Percentiles rank a stretch among this genome's conserved stretches.
These are phyloP conservation scores for Lizonia empirigonia DNA, from an alignment of 2,329 filamentous ascomycete species.

Conservation along the genomic window DNA sequence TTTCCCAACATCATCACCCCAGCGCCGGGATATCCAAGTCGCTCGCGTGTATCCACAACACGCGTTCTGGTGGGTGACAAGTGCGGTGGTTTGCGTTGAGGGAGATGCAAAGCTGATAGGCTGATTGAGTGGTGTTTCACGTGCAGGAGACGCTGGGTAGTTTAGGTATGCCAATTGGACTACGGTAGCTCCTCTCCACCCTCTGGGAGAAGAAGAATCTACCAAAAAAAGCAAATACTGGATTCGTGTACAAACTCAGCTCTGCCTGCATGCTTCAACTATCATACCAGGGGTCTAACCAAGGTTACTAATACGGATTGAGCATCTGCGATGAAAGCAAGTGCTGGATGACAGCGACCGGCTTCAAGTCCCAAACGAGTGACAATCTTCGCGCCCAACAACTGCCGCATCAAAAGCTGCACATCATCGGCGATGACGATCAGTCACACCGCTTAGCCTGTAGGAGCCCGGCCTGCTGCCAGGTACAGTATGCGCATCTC, in stretches of 20 bases:
- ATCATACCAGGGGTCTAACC: neutral
- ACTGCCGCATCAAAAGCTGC: neutral
- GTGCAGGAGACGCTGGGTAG: no score
- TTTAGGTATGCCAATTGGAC: no score
- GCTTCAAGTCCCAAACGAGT: neutral
- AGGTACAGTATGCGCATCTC: neutral
- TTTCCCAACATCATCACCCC: no score
- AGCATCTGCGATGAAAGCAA: neutral
- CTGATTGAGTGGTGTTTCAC: no score
- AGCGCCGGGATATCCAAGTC: no score
- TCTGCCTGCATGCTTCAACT: neutral
- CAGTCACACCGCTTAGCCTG: neutral
- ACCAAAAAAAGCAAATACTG: neutral
- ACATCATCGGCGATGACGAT: slow-evolving; percentile 4
- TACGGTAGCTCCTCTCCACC: no score
- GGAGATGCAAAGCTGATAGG: no score
- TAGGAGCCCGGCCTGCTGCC: neutral
- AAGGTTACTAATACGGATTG: neutral
- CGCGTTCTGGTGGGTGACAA: no score
- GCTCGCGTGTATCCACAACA: no score
- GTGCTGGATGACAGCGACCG: neutral
- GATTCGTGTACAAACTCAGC: neutral
- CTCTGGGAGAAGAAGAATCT: neutral
- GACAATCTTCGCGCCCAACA: neutral
- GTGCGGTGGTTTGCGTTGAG: no score